Evolutionary conservation across 257 asterid species (phyloP), one percentile per base, ranked within the genome.

Genomic region (Dorcoceras hygrometricum): DNA sequence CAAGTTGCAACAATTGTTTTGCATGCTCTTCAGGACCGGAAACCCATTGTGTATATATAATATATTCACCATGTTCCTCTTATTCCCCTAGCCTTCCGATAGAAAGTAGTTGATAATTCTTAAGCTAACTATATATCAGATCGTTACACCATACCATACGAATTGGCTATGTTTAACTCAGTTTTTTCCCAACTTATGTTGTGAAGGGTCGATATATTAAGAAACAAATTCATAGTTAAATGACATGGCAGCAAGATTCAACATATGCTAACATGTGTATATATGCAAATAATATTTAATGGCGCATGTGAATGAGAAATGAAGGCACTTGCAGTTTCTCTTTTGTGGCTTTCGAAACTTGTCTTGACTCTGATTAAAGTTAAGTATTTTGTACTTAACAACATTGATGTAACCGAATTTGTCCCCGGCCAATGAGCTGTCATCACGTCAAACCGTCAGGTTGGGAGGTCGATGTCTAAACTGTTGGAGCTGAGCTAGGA

Each of bases 21-120:
- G 27, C 39, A 29, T 70, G 46, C 34, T 51, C 22, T 22, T 54
- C 31, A 18, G 59, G 65, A 26, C 48, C 43, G 67, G 19, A 20
- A 57, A n/a, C 24, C 23, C 48, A 18, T 39, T 27, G 46, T 46
- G 58, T 23, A 57, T 58, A 22, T 62, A 24, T 61, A 67, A 69
- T 63, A 58, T 22, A 43, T 59, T 25, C 53, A 67, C 29, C 58
- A 62, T 58, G 48, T 36, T 25, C 62, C 57, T 46, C 43, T 57
- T 19, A n/a, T n/a, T n/a, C 43, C 55, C 4, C 29, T 27, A 27
- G 20, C 50, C 68, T 61, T 29, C 59, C 46, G 20, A 4, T 58
- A n/a, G 46, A n/a, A 57, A 43, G 19, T 58, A 20, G 2, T 65
- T 29, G 28, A 48, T 12, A 69, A 65, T 28, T 57, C 46, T 50